phyloP scores from a whole-genome alignment of 768 basidiomycete species.

The Pleurotus pulmonarius region DNA sequence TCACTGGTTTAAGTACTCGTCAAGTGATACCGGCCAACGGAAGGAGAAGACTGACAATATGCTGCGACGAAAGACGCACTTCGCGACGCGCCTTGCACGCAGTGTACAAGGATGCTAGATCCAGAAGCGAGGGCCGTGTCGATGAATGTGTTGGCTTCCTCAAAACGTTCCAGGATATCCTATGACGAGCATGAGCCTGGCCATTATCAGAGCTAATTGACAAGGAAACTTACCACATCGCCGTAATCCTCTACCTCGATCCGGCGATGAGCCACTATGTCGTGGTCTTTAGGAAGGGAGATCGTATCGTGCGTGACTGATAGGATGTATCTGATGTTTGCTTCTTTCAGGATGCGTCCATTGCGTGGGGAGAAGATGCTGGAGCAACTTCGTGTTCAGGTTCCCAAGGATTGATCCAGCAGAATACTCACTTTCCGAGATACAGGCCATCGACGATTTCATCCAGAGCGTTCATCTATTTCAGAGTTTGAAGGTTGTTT shows the following conservation, averaged over 20 bases:
- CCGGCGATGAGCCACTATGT: conserved; percentile 63
- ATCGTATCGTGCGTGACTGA: conserved; percentile 74
- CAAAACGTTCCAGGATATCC: conserved; percentile 63
- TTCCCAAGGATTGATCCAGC: conserved; percentile 3
- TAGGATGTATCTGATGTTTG: conserved; percentile 73
- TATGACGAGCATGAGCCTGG: conserved; percentile 11
- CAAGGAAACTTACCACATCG: conserved; percentile 29
- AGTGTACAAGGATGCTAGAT: conserved; percentile 66
- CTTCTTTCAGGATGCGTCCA: conserved; percentile 65
- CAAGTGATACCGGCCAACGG: not conserved
- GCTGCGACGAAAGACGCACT: conserved; percentile 72
- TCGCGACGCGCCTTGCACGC: conserved; percentile 62
- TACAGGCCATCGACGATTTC: conserved; percentile 58
- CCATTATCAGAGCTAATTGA: too few relatives aligned
- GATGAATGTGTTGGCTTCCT: conserved; percentile 62
- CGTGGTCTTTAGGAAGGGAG: conserved; percentile 60
- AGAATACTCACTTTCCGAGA: conserved; percentile 66
- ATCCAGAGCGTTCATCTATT: not conserved
- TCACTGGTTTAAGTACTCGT: not conserved
- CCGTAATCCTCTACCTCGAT: conserved; percentile 69
- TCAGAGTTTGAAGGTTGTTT: not conserved
- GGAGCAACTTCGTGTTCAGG: conserved; percentile 13
- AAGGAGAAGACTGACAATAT: conserved; percentile 49
- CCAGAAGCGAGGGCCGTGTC: conserved; percentile 53
- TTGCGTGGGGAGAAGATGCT: conserved; percentile 71